Percentiles rank a stretch among this genome's conserved stretches.
phyloP scores from a whole-genome alignment of 768 basidiomycete genomes.

The Saitozyma sp. region DNA sequence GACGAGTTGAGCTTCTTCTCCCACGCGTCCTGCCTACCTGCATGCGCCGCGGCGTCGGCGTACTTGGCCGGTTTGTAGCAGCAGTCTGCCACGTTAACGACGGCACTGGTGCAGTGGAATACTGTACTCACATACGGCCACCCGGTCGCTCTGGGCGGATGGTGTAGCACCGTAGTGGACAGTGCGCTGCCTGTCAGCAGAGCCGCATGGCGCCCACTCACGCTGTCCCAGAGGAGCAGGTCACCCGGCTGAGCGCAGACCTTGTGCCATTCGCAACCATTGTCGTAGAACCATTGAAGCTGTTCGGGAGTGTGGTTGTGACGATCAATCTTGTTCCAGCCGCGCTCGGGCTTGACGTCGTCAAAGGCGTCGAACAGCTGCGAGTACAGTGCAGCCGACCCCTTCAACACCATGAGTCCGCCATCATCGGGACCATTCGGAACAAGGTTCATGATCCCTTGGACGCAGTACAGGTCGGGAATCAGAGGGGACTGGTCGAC shows the following conservation, averaged over 20 bases:
- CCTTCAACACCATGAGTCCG: slow-evolving; percentile 35
- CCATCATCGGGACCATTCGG: slow-evolving; percentile 43
- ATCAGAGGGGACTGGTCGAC: slow-evolving; percentile 31
- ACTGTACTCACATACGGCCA: too few species aligned
- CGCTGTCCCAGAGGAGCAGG: slow-evolving; percentile 48
- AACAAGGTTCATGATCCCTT: slow-evolving; percentile 38
- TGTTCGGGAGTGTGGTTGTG: slow-evolving; percentile 32
- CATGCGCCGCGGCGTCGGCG: not conserved
- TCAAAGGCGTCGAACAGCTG: slow-evolving; percentile 31
- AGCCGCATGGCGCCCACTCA: not conserved
- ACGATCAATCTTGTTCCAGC: slow-evolving; percentile 32
- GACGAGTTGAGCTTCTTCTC: slow-evolving; percentile 2
- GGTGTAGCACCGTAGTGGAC: slow-evolving; percentile 43
- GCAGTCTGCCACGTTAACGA: not conserved
- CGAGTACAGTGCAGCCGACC: slow-evolving; percentile 21
- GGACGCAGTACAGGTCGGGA: slow-evolving; percentile 14
- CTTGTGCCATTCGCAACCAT: slow-evolving; percentile 48
- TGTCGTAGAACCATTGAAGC: slow-evolving; percentile 44
- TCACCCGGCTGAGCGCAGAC: slow-evolving; percentile 46
- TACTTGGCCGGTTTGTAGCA: not conserved
- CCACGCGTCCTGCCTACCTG: not conserved
- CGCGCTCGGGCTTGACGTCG: slow-evolving; percentile 27
- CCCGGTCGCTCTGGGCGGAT: not conserved
- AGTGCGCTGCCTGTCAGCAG: slow-evolving; percentile 2
- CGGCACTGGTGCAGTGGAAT: too few species aligned